Conservation (phyloP, 495 filamentous ascomycete genomes). For the Penicillium desertorum region DNA sequence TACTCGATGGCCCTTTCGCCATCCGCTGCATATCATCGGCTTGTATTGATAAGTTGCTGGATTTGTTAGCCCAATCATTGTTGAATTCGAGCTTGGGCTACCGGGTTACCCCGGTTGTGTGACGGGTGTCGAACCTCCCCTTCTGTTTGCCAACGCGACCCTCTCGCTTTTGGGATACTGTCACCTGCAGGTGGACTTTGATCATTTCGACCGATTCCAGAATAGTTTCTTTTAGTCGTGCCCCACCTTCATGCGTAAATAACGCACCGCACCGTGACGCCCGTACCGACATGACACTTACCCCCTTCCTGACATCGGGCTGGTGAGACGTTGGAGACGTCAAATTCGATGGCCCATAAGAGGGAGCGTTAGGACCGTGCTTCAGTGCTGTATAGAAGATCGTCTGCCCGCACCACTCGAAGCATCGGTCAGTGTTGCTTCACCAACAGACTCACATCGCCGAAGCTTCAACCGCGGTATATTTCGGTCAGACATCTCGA, state of each 20-base stretch:
- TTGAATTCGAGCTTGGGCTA: slow-evolving; percentile 23
- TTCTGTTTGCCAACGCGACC: slow-evolving; percentile 18
- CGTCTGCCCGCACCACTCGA: not conserved
- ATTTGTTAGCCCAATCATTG: slow-evolving; percentile 11
- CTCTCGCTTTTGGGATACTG: slow-evolving; percentile 13
- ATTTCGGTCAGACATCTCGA: not conserved
- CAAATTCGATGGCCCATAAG: slow-evolving; percentile 3
- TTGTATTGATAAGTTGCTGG: slow-evolving; percentile 10
- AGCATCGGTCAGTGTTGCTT: not conserved
- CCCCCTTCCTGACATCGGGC: not conserved
- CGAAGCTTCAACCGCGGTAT: not conserved
- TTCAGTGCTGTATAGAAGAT: not conserved
- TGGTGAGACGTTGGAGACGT: slow-evolving; percentile 4
- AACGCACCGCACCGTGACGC: slow-evolving; percentile 8
- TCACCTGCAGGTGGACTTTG: slow-evolving; percentile 18
- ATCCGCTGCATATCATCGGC: slow-evolving; percentile 7
- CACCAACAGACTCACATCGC: not conserved
- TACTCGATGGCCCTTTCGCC: slow-evolving; percentile 10
- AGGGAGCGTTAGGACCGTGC: not conserved
- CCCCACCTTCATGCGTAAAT: slow-evolving; percentile 4
- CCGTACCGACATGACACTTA: not conserved
- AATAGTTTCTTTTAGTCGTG: slow-evolving; percentile 4
- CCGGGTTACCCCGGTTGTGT: slow-evolving; percentile 26
- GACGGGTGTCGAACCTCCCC: slow-evolving; percentile 17
- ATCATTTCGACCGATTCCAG: slow-evolving; percentile 9